phyloP scores from a whole-genome alignment of 208 protist species.

The Acanthamoeba divionensis region DNA sequence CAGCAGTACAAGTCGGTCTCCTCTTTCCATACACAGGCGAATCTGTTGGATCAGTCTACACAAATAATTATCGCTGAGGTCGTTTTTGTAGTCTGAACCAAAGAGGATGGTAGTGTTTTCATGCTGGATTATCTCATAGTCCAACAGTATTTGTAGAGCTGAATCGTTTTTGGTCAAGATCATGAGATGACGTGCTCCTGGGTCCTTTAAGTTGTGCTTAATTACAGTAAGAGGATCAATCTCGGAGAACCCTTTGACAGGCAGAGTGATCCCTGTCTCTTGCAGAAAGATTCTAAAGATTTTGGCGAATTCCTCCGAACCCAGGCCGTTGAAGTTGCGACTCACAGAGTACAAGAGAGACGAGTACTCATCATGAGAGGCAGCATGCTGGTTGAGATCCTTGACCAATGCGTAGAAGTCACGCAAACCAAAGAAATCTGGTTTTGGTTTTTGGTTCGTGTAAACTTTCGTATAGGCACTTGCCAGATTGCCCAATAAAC shows the following conservation, averaged over 20 bases:
- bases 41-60: conserved; percentile 63
- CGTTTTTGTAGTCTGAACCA: conserved; percentile 30
- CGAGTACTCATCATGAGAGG: not conserved
- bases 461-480: conserved; percentile 23
- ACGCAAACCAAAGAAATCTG: conserved; percentile 75
- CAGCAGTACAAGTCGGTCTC: conserved; percentile 61
- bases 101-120: not conserved
- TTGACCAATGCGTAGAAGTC: conserved; percentile 76
- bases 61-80: conserved; percentile 46
- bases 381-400: not conserved
- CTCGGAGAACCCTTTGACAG: not conserved
- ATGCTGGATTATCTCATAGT: not conserved
- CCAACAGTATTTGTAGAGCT: conserved; percentile 39
- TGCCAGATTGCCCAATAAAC: not conserved
- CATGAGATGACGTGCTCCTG: conserved; percentile 26
- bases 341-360: not conserved
- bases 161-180: conserved; percentile 44
- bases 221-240: not conserved
- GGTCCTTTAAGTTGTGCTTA: not conserved
- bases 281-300: conserved; percentile 10
- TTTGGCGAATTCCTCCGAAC: not conserved
- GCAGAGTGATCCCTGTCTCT: not conserved
- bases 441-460: conserved; percentile 48
- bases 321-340: conserved; percentile 61
- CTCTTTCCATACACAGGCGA: conserved; percentile 69